Percentiles rank a stretch among this genome's conserved stretches.
phyloP scores from a whole-genome alignment of 768 basidiomycete species.

The Obba rivulosa region DNA sequence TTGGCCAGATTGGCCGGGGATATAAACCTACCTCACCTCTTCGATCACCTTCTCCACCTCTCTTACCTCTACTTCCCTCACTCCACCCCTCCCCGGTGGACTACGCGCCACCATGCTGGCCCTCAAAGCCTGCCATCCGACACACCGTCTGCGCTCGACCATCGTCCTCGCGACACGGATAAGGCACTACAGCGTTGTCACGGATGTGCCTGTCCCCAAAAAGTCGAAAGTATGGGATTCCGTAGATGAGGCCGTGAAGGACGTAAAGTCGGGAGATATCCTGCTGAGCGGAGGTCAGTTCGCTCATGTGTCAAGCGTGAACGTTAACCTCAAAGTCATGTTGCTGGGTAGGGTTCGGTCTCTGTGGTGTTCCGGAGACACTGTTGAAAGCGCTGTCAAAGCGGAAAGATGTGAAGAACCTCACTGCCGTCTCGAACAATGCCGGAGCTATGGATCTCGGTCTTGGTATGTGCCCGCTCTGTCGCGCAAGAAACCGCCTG shows the following conservation, averaged over 20 bases:
- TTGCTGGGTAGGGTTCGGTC: constrained; percentile 65
- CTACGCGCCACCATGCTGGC: constrained; percentile 11
- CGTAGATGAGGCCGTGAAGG: constrained; percentile 75
- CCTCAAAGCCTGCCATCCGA: constrained; percentile 10
- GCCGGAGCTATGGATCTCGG: constrained; percentile 66
- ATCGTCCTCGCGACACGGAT: constrained; percentile 14
- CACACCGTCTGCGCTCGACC: constrained; percentile 14
- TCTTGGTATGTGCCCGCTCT: constrained; percentile 43
- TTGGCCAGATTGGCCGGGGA: not conserved
- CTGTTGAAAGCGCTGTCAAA: constrained; percentile 71
- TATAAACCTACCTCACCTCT: constrained; percentile 1
- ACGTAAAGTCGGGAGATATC: constrained; percentile 73
- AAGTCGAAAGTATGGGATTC: constrained; percentile 67
- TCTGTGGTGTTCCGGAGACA: constrained; percentile 88
- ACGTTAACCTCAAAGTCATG: not conserved
- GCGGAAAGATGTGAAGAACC: constrained; percentile 60
- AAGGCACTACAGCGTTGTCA: constrained; percentile 21
- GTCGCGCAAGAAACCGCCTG: not conserved
- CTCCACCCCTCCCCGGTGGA: constrained; percentile 4
- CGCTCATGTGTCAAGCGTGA: not conserved
- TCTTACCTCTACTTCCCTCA: constrained; percentile 1
- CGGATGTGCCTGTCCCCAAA: constrained; percentile 24
- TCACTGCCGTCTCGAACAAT: constrained; percentile 86
- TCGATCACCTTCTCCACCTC: not conserved
- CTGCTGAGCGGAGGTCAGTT: constrained; percentile 74